These are phyloP conservation scores for Fusarium equiseti DNA, from an alignment of 2,329 filamentous ascomycete species.

Conservation along the genomic window DNA sequence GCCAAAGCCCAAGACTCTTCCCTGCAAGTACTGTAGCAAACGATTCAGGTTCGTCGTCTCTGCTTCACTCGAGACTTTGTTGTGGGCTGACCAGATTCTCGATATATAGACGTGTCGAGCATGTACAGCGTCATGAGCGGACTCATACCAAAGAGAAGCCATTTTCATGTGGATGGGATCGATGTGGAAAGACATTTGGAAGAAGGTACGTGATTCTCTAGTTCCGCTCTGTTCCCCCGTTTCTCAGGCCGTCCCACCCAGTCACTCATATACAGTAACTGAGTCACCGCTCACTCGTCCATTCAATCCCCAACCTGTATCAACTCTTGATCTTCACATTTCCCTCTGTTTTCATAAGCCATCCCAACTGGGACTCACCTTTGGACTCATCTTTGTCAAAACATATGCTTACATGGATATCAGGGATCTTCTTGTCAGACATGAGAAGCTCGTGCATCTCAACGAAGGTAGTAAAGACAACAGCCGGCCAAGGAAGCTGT, in stretches of 20 bases:
- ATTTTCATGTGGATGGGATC: constrained; percentile 69
- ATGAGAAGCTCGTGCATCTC: constrained; percentile 74
- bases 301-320: constrained; percentile 22
- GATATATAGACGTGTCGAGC: constrained; percentile 68
- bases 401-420: constrained; percentile 68
- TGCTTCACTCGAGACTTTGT: constrained; percentile 22
- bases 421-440: constrained; percentile 72
- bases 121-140: constrained; percentile 73
- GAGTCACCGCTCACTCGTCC: constrained; percentile 31
- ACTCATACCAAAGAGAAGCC: constrained; percentile 76
- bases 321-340: constrained; percentile 1
- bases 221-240: constrained; percentile 38
- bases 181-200: constrained; percentile 73
- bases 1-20: constrained; percentile 71
- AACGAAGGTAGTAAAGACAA: constrained; percentile 70
- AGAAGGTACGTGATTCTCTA: constrained; percentile 64
- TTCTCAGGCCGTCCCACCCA: constrained; percentile 34
- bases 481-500: constrained; percentile 64
- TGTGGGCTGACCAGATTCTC: constrained; percentile 32
- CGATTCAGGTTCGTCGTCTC: constrained; percentile 66
- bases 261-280: constrained; percentile 28
- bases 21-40: constrained; percentile 73
- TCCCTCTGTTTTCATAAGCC: constrained; percentile 1
- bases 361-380: constrained; percentile 5
- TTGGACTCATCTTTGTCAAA: not conserved